Evolutionary conservation across 75 land plant species (phyloP).

Genomic region (Sequoia sempervirens): DNA sequence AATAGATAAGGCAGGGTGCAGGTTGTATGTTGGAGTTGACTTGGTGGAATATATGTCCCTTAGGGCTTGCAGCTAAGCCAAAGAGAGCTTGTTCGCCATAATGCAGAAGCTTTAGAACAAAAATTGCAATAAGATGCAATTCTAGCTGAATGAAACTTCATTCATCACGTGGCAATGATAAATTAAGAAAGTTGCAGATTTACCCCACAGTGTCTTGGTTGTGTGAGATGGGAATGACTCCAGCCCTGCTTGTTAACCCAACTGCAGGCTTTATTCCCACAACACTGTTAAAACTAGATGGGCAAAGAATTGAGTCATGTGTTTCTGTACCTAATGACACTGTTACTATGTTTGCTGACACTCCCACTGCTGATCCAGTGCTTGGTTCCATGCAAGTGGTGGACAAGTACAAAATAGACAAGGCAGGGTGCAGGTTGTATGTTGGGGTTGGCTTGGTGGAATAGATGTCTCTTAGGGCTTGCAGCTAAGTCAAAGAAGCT

Average conservation of each 20-base stretch:
- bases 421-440: too few species aligned
- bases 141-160: not conserved
- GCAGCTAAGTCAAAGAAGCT: not conserved
- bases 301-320: slow-evolving; percentile 55
- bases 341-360: too few species aligned
- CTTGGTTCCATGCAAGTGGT: too few species aligned
- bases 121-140: not conserved
- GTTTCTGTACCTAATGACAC: slow-evolving; percentile 20
- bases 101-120: not conserved
- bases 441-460: too few species aligned
- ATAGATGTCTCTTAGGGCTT: too few species aligned
- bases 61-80: not conserved
- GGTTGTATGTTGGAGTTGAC: too few species aligned
- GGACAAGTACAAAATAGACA: too few species aligned
- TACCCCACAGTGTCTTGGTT: slow-evolving; percentile 60
- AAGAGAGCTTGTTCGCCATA: not conserved
- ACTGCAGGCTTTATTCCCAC: slow-evolving; percentile 21
- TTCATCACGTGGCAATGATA: not conserved
- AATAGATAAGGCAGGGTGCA: too few species aligned
- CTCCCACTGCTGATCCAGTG: too few species aligned
- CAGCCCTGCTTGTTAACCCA: slow-evolving; percentile 14
- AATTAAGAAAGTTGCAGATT: not conserved
- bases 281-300: slow-evolving; percentile 39
- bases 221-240: slow-evolving; percentile 52
- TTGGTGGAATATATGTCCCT: too few species aligned